Evolutionary conservation across 2,329 filamentous ascomycete genomes (phyloP).

Genomic region (Aspergillus caelatus): DNA sequence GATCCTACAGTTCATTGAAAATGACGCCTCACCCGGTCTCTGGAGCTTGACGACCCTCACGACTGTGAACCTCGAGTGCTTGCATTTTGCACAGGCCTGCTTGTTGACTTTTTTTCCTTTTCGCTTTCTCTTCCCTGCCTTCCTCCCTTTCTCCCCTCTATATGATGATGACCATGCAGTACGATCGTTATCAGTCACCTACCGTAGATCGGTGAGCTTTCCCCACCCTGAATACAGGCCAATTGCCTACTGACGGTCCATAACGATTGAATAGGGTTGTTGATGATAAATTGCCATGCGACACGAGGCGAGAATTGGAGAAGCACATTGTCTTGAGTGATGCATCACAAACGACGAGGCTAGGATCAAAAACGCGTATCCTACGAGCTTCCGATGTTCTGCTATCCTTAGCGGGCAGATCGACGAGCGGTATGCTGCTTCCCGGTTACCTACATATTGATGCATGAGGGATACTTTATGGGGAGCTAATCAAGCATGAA

Average conservation of each 20-base stretch:
- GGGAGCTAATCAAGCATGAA: constrained; percentile 7
- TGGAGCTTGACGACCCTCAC: constrained; percentile 9
- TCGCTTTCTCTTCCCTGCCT: background rate
- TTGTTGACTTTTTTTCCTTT: background rate
- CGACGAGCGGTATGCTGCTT: constrained; percentile 20
- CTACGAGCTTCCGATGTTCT: constrained; percentile 28
- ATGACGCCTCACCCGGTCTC: constrained; percentile 26
- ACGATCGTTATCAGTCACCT: constrained; percentile 13
- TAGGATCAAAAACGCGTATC: constrained; percentile 22
- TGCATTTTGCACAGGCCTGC: constrained; percentile 2
- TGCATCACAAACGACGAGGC: constrained; percentile 13
- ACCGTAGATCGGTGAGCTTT: constrained; percentile 16
- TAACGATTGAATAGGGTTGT: constrained; percentile 15
- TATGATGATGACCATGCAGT: constrained; percentile 14
- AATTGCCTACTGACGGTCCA: constrained; percentile 5
- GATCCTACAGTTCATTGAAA: constrained; percentile 25
- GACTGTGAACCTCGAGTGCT: constrained; percentile 8
- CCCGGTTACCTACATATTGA: constrained; percentile 8
- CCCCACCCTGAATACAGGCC: background rate
- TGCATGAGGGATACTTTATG: constrained; percentile 3
- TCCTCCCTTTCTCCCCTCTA: background rate
- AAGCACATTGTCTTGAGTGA: constrained; percentile 22
- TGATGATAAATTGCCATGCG: constrained; percentile 10
- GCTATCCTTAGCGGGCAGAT: constrained; percentile 24
- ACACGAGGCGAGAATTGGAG: constrained; percentile 21